phyloP scores from a whole-genome alignment of 75 land plant genomes.

The Pinus taeda region DNA sequence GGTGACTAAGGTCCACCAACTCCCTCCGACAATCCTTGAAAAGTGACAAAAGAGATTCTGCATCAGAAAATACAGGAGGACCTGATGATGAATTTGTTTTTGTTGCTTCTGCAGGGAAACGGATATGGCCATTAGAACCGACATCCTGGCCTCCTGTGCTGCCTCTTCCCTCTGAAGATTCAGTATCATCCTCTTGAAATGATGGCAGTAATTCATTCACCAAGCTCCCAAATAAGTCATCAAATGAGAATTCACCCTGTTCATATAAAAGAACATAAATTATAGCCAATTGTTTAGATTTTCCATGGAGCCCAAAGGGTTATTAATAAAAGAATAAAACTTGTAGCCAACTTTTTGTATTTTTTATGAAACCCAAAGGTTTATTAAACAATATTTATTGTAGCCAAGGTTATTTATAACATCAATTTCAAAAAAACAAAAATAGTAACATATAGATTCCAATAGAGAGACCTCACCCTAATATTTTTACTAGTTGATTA shows the following conservation, averaged over 20 bases:
- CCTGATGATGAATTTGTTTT: conserved; percentile 21
- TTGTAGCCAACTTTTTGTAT: too few species aligned
- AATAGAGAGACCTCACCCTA: background rate
- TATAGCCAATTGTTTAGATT: background rate
- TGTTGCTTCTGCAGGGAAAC: conserved; percentile 20
- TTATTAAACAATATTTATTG: too few species aligned
- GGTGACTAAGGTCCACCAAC: conserved; percentile 70
- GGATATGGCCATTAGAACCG: conserved; percentile 40
- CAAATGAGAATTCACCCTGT: conserved; percentile 95
- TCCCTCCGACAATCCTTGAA: conserved; percentile 84
- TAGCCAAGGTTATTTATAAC: background rate
- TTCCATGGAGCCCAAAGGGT: background rate
- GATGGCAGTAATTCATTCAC: conserved; percentile 77
- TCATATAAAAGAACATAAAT: conserved; percentile 4
- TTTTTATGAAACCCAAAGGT: too few species aligned
- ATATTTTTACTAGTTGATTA: background rate
- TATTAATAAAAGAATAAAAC: too few species aligned
- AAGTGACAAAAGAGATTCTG: conserved; percentile 61
- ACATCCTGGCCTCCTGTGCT: conserved; percentile 25
- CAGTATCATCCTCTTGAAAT: conserved; percentile 62
- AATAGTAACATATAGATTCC: background rate
- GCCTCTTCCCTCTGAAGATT: conserved; percentile 28
- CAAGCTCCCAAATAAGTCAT: conserved; percentile 85
- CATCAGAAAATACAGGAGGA: conserved; percentile 73
- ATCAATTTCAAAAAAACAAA: background rate